phyloP scores from a whole-genome alignment of 208 protist genomes.

The Zelonia costaricensis region DNA sequence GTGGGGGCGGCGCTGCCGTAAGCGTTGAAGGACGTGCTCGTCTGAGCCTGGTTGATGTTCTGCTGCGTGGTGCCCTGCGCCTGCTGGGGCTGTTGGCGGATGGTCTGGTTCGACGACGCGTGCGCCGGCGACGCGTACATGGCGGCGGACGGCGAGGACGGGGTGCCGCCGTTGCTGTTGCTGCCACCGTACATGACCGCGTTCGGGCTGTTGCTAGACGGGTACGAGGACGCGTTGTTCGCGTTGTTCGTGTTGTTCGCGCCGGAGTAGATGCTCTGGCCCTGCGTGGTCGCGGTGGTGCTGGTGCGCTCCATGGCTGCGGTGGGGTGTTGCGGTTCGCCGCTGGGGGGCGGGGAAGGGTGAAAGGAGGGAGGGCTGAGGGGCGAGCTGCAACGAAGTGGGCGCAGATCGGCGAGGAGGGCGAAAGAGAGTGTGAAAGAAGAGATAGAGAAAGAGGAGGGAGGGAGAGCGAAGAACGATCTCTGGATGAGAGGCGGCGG shows the following conservation, averaged over 20 bases:
- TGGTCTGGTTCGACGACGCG: conserved; percentile 2
- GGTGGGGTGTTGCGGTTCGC: background rate
- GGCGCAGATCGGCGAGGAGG: background rate
- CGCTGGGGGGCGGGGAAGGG: background rate
- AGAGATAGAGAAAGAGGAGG: background rate
- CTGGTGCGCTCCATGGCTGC: background rate
- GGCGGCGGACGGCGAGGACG: conserved; percentile 3
- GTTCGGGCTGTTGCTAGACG: conserved; percentile 8
- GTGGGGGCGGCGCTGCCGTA: conserved; percentile 1
- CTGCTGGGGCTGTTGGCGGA: conserved; percentile 3
- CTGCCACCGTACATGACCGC: conserved; percentile 24
- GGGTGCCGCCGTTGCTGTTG: conserved; percentile 7
- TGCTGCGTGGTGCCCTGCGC: conserved; percentile 14
- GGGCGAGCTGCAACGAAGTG: too few species aligned
- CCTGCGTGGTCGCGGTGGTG: too few species aligned
- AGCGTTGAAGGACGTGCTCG: conserved; percentile 12
- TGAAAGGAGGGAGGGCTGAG: background rate
- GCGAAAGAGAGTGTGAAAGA: background rate
- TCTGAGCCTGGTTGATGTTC: conserved; percentile 10
- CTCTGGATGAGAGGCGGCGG: background rate
- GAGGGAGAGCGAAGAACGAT: background rate
- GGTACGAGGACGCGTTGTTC: conserved; percentile 6
- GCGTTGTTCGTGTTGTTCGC: conserved; percentile 5
- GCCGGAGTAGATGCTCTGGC: conserved; percentile 9
- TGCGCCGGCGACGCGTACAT: conserved; percentile 22